Conservation (phyloP, 1,284 basidiomycete genomes). For the Cutaneotrichosporon sp. region DNA sequence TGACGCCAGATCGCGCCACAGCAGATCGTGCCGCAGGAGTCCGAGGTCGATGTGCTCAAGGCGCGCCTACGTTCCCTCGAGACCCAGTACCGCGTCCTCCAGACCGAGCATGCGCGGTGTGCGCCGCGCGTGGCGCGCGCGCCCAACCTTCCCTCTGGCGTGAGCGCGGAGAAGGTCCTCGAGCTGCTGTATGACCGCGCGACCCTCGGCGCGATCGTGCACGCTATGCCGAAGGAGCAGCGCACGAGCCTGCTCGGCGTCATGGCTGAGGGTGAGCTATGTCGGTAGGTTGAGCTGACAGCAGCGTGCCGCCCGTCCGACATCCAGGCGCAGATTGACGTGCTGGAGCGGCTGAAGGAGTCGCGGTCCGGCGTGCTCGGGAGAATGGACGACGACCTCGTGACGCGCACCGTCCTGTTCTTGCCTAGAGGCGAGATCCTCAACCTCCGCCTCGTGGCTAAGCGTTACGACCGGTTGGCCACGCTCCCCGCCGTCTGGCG, state of each 20-base stretch:
- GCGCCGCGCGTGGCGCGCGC: slow-evolving; percentile 9
- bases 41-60: background rate
- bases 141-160: background rate
- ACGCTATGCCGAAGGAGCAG: slow-evolving; percentile 29
- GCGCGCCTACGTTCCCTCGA: slow-evolving; percentile 21
- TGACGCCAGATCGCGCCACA: background rate
- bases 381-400: slow-evolving; percentile 67
- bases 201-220: slow-evolving; percentile 21
- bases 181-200: slow-evolving; percentile 15
- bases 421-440: slow-evolving; percentile 69
- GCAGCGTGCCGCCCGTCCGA: slow-evolving; percentile 45
- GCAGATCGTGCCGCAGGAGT: too few relatives aligned
- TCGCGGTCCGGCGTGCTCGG: slow-evolving; percentile 80
- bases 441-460: slow-evolving; percentile 53
- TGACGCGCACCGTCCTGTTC: slow-evolving; percentile 65
- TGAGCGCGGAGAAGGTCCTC: slow-evolving; percentile 7
- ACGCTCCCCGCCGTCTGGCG: slow-evolving; percentile 75
- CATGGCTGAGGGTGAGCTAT: slow-evolving; percentile 34
- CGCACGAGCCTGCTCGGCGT: slow-evolving; percentile 30
- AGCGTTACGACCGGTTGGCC: slow-evolving; percentile 69
- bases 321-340: slow-evolving; percentile 65
- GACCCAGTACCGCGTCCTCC: slow-evolving; percentile 23
- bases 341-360: slow-evolving; percentile 76
- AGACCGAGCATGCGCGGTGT: slow-evolving; percentile 34
- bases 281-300: too few relatives aligned